These are phyloP conservation scores for Naematelia encephala DNA, from an alignment of 768 basidiomycete genomes.

Conservation along the genomic window DNA sequence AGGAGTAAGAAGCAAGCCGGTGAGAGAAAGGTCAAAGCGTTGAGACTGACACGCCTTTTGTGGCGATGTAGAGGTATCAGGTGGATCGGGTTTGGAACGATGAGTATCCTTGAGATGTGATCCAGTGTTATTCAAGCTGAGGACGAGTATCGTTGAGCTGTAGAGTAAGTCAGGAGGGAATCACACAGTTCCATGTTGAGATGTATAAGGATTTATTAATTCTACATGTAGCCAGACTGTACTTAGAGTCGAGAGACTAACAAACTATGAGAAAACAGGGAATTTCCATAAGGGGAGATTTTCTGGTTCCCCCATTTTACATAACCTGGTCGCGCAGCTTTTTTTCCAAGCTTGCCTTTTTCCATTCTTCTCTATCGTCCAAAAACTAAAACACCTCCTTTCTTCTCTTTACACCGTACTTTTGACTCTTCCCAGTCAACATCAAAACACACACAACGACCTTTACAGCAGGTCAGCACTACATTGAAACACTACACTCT, in stretches of 20 bases:
- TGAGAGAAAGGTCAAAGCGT: too few species aligned
- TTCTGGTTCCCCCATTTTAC: not conserved
- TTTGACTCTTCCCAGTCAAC: not conserved
- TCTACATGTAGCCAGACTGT: too few species aligned
- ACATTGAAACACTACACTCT: not conserved
- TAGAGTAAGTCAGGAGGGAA: too few species aligned
- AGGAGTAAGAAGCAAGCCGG: too few species aligned
- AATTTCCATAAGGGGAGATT: conserved; percentile 14
- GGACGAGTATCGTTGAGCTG: too few species aligned
- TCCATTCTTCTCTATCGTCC: conserved; percentile 2
- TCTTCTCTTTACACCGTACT: not conserved
- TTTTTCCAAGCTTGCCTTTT: not conserved
- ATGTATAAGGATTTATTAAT: too few species aligned
- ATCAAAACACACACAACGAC: not conserved
- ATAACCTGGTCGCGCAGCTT: not conserved
- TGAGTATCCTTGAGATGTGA: too few species aligned
- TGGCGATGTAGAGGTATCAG: too few species aligned
- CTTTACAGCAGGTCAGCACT: not conserved
- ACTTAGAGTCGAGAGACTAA: not conserved
- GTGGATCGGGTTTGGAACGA: too few species aligned
- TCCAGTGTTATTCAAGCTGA: too few species aligned
- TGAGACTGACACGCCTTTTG: too few species aligned
- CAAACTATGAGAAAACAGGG: conserved; percentile 29
- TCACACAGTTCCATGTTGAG: too few species aligned
- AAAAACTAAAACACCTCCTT: conserved; percentile 4